Conservation (phyloP, 208 protist species). For the Trypanosoma cruzi region DNA sequence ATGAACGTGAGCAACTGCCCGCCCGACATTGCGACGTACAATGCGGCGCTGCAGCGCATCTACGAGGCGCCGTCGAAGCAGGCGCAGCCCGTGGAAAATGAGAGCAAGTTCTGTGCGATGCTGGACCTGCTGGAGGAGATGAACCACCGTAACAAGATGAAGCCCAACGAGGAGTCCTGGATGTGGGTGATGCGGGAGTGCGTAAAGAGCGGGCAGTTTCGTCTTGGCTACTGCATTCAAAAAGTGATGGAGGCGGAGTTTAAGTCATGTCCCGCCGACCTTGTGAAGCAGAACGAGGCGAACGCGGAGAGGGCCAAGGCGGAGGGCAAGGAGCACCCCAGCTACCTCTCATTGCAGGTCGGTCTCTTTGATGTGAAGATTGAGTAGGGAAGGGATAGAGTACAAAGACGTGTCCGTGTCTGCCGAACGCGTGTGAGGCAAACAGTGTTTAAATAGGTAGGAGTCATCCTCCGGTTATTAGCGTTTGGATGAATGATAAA, state of each 20-base stretch:
- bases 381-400: slow-evolving; percentile 40
- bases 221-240: slow-evolving; percentile 80
- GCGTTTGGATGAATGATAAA: not conserved
- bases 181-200: slow-evolving; percentile 87
- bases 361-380: slow-evolving; percentile 90
- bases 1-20: slow-evolving; percentile 93
- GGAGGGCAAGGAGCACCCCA: slow-evolving; percentile 85
- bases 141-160: slow-evolving; percentile 87
- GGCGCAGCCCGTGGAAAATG: slow-evolving; percentile 64
- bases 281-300: slow-evolving; percentile 80
- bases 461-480: not conserved
- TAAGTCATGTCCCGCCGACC: slow-evolving; percentile 71
- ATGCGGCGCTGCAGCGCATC: slow-evolving; percentile 83
- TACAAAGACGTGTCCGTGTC: not conserved
- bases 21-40: slow-evolving; percentile 88
- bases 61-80: slow-evolving; percentile 78
- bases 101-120: slow-evolving; percentile 92
- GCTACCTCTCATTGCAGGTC: slow-evolving; percentile 64
- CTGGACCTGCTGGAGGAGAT: slow-evolving; percentile 92
- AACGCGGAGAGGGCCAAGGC: slow-evolving; percentile 83
- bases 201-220: slow-evolving; percentile 83
- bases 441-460: slow-evolving; percentile 1
- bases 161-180: slow-evolving; percentile 87
- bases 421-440: not conserved
- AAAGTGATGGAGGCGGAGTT: slow-evolving; percentile 81